Base-by-base conservation (phyloP, 768 basidiomycete species). In the Clavulina sp. region DNA sequence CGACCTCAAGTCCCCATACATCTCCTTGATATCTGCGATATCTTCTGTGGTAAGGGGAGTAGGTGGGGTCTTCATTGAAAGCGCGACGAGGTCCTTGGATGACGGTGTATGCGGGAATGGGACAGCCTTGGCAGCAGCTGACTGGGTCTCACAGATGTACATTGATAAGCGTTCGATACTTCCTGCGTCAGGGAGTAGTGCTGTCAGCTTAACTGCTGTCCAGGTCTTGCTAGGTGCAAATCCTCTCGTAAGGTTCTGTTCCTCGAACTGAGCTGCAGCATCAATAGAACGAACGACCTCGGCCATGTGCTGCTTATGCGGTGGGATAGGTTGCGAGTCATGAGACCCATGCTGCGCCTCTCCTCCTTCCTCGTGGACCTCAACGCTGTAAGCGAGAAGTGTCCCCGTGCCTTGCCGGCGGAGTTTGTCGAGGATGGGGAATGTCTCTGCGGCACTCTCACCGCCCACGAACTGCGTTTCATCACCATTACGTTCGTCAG, bases 201-300 rank as follows among this genome's bases (percentile, higher is more conserved):
- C 83, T 2, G 79, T 81, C 53, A 92, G 68, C 64, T 93, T 93
- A 23, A 93, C 64, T 0, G 89, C 86, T 21, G 93, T 80, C 77
- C 84, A 87, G 0, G 83, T 86, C 56, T 75, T 70, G 23, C 81
- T 67, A 4, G 73, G 73, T 3, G 53, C 57, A 38, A 9, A 51
- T 50, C 49, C 55, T 31, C 28, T 48, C 58, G 3, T 51, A 61
- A 60, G 63, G 29, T 65, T 58, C 49, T 60, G 57, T 28, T 79
- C 78, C 61, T 95, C 88, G 59, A 87, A 89, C 54, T 81, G 76
- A 5, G 81, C 89, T 0, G 80, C 80, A 4, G 81, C 75, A 54
- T 89, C 78, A 40, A 93, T 78, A 52, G 77, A 80, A 46, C 69
- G 71, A 32, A 87, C 67, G 61, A 84, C 84, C 65, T 93, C 89